Evolutionary conservation across 495 filamentous ascomycete genomes (phyloP).

Genomic region (Bacidia gigantensis): DNA sequence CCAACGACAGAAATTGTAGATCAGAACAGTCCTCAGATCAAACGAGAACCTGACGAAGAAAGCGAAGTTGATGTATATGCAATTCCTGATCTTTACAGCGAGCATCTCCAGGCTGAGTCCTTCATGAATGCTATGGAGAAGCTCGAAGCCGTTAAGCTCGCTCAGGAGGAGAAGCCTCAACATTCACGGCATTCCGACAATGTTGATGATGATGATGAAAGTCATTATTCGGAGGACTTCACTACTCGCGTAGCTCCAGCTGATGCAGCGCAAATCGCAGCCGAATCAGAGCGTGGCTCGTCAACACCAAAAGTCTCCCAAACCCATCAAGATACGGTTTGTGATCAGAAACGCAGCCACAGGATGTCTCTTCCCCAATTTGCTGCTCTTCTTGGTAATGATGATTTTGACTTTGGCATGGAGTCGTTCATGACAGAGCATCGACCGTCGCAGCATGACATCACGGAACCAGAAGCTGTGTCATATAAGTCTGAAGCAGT

Average conservation of each 20-base stretch:
- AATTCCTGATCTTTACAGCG: slow-evolving; percentile 45
- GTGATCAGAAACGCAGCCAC: slow-evolving; percentile 8
- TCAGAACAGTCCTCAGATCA: slow-evolving; percentile 50
- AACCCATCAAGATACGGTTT: slow-evolving; percentile 1
- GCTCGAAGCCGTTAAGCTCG: slow-evolving; percentile 32
- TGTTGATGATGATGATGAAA: slow-evolving; percentile 34
- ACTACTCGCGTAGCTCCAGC: slow-evolving; percentile 8
- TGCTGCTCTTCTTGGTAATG: slow-evolving; percentile 28
- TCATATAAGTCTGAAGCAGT: background rate
- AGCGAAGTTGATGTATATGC: slow-evolving; percentile 54
- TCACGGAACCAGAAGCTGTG: slow-evolving; percentile 5
- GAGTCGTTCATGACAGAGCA: slow-evolving; percentile 37
- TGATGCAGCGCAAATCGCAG: slow-evolving; percentile 17
- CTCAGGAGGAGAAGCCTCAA: slow-evolving; percentile 20
- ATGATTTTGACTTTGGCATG: slow-evolving; percentile 38
- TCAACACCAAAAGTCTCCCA: slow-evolving; percentile 22
- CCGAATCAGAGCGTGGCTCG: slow-evolving; percentile 18
- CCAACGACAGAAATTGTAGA: slow-evolving; percentile 53
- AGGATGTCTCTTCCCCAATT: slow-evolving; percentile 34
- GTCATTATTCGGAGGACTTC: slow-evolving; percentile 37
- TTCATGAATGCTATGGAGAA: slow-evolving; percentile 36
- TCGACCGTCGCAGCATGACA: slow-evolving; percentile 26
- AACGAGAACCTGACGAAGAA: slow-evolving; percentile 47
- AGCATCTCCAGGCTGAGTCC: slow-evolving; percentile 24
- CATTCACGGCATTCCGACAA: slow-evolving; percentile 22